phyloP scores from a whole-genome alignment of 2,329 filamentous ascomycete genomes.

The Periconia digitata region DNA sequence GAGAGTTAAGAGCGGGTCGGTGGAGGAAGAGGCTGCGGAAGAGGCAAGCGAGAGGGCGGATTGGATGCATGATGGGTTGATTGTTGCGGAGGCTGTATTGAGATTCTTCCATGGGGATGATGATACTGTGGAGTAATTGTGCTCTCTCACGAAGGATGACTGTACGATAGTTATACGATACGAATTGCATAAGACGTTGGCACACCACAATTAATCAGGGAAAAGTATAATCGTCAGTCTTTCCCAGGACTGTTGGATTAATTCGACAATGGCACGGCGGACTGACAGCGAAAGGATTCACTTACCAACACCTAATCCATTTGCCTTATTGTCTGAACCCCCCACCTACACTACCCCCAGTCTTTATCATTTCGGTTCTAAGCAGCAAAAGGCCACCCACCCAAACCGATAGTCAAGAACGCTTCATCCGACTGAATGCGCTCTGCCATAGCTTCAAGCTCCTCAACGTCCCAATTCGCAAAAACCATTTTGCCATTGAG shows the following conservation, averaged over 20 bases:
- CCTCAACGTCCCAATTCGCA: conserved; percentile 25
- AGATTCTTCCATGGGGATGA: conserved; percentile 39
- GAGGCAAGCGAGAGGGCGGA: conserved; percentile 36
- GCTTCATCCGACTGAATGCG: conserved; percentile 16
- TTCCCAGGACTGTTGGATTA: no score
- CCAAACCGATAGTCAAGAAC: conserved; percentile 17
- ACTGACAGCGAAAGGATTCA: no score
- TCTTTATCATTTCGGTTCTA: no score
- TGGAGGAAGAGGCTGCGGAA: conserved; percentile 40
- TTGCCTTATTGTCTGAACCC: no score
- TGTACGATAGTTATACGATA: no score
- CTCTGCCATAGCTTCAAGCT: conserved; percentile 20
- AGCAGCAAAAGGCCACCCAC: conserved; percentile 15
- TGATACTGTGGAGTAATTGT: conserved; percentile 20
- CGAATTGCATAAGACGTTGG: no score
- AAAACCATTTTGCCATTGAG: conserved; percentile 8
- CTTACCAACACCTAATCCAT: no score
- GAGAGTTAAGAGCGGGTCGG: conserved; percentile 46
- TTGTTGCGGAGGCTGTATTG: conserved; percentile 32
- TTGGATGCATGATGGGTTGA: conserved; percentile 35
- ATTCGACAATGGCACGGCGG: no score
- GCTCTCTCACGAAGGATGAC: no score
- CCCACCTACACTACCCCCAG: no score
- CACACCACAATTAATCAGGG: no score
- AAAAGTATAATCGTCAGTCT: no score